Evolutionary conservation across 495 filamentous ascomycete genomes (phyloP), one percentile per base, ranked within the genome.

Genomic region (Bryoglossum gracile): DNA sequence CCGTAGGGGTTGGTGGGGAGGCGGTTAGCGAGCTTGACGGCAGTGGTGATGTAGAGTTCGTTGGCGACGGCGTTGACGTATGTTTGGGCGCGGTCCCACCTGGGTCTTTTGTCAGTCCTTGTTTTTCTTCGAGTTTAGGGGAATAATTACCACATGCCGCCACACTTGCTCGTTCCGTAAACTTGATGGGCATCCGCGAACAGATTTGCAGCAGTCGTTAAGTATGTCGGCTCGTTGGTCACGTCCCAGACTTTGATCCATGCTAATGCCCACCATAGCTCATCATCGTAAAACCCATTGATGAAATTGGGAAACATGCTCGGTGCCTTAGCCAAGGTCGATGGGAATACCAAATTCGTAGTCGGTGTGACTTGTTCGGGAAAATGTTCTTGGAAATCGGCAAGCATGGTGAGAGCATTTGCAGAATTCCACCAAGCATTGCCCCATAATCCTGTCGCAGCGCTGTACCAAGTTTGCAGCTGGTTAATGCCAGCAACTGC

Each of bases 351-450:
- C 19, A 48, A 17, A 6, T 51, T 22, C 2, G 51, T 53, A 3
- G 55, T 42, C 5, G 48, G 11, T 13, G 19, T n/a, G n/a, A 33
- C 38, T 25, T 33, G 55, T 4, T 55, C 46, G 36, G 78, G 72
- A n/a, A 74, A 42, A 14, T 47, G 49, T 10, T 65, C 48, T 18
- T 80, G 78, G 53, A 82, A 73, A 56, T 89, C 81, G 48, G 73
- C 77, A 24, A 87, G 60, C 39, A 73, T 70, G 1, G 81, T 85
- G 53, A 88, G 60, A 43, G 69, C 74, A 61, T 87, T 89, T 46
- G 80, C 84, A 24, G 72, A 75, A 61, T 86, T 83, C 85, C 85
- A 89, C 85, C 85, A 89, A 3, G 76, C 76, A 0, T 74, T 78
- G 50, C 73, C 57, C 79, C 80, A 88, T 4, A 85, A 65, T 13